Evolutionary conservation across 1,139 yeast genomes (phyloP), one percentile per base, ranked within the genome.

Genomic region (Candida glucosophila): DNA sequence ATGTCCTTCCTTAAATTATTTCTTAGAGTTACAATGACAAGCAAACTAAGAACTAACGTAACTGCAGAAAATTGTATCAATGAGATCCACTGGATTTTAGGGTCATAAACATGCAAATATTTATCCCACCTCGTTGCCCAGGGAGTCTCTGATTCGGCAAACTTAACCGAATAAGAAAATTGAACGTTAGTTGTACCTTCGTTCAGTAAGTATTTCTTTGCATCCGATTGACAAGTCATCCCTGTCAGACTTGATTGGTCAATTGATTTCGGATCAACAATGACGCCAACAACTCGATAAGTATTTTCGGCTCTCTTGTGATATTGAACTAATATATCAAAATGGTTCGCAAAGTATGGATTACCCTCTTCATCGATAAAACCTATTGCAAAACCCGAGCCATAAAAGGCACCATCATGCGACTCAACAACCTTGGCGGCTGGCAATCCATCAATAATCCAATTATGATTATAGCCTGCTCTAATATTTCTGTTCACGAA

Each of bases 91-190:
- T 90, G 97, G 41, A 90, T 80, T 50, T 80, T 79, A 29, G 96
- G 93, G 49, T 85, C 94, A 48, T 77, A 80, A 19, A 81, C 92
- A 44, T 85, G 94, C 44, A 90, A 67, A 50, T 90, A 90, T 52
- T 85, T 83, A 52, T 90, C 98, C 99, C 99, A 90, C 59, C 99
- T 77, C 2, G 97, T 90, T 17, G 97, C 97, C 98, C 97, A 90
- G 7, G 78, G 75, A 9, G 92, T 82, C 9, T 58, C 60, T 10
- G 93, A 79, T 31, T 69, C 68, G 16, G 58, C 52, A 67, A 90
- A 90, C 8, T 45, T 44, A 14, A 79, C 72, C 3, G 77, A 49
- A 41, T 64, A 64, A 7, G 69, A 56, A 41, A 48, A 64, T 25
- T 40, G 24, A 4, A 63, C 68, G 5, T 41, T 39, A 6, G 58